Conservation (phyloP, 345 rosid species). For the Carallia brachiata region DNA sequence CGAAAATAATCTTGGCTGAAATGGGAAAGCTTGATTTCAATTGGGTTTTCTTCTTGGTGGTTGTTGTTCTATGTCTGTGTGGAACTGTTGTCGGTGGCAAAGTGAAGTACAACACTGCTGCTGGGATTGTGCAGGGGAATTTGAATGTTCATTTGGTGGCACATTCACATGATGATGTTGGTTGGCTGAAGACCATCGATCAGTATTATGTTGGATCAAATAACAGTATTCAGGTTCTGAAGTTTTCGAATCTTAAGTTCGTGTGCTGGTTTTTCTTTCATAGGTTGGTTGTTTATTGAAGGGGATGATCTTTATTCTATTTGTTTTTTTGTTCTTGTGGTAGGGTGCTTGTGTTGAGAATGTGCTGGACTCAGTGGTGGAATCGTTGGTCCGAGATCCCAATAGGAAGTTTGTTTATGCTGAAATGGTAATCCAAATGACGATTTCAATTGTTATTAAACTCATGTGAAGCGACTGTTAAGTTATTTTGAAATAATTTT, state of each 20-base stretch:
- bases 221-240: slow-evolving; percentile 4
- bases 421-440: slow-evolving; percentile 57
- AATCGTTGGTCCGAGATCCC: slow-evolving; percentile 56
- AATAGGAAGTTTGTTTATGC: slow-evolving; percentile 73
- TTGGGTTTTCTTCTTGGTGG: not conserved
- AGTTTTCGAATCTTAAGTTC: not conserved
- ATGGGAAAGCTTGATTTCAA: not conserved
- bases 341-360: slow-evolving; percentile 85
- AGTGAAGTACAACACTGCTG: not conserved
- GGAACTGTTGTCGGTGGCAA: not conserved
- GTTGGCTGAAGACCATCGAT: slow-evolving; percentile 6
- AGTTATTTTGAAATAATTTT: not conserved
- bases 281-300: not conserved
- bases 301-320: not conserved
- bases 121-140: not conserved
- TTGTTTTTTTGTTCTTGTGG: not conserved
- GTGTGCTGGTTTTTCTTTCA: not conserved
- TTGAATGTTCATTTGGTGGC: slow-evolving; percentile 9
- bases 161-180: slow-evolving; percentile 9
- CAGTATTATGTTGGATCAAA: slow-evolving; percentile 9
- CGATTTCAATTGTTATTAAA: not conserved
- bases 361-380: slow-evolving; percentile 48
- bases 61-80: not conserved
- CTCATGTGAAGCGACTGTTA: not conserved
- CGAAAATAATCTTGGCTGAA: not conserved